These are phyloP conservation scores for Parasarocladium wereldwijsianum DNA, from an alignment of 2,329 filamentous ascomycete species.

Conservation along the genomic window DNA sequence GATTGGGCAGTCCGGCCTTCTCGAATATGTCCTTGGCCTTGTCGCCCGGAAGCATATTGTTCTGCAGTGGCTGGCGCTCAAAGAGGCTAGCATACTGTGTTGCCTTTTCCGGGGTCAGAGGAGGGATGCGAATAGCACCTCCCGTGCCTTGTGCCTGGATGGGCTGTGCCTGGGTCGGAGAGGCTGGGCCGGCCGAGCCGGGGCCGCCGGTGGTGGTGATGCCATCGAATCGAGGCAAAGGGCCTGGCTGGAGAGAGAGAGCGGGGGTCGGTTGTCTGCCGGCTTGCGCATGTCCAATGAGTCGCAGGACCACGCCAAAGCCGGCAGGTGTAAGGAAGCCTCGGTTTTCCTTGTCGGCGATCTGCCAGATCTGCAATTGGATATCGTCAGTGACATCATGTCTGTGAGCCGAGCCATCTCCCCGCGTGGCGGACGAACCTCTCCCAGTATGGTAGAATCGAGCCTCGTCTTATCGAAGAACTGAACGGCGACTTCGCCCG, in stretches of 20 bases:
- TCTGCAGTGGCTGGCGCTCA: slow-evolving; percentile 71
- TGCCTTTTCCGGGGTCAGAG: slow-evolving; percentile 76
- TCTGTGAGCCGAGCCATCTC: slow-evolving; percentile 3
- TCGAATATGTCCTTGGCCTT: slow-evolving; percentile 91
- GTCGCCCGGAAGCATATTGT: slow-evolving; percentile 61
- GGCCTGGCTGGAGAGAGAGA: slow-evolving; percentile 70
- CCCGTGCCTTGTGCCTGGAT: slow-evolving; percentile 45
- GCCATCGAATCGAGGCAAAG: slow-evolving; percentile 86
- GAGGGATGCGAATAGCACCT: slow-evolving; percentile 71
- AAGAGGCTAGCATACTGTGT: slow-evolving; percentile 82
- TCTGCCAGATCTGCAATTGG: slow-evolving; percentile 77
- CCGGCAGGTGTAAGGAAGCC: slow-evolving; percentile 85
- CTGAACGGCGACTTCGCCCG: slow-evolving; percentile 87
- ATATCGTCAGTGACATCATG: slow-evolving; percentile 1
- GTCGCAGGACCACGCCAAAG: slow-evolving; percentile 81
- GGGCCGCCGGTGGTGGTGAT: slow-evolving; percentile 19
- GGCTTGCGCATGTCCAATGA: slow-evolving; percentile 92
- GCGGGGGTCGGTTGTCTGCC: slow-evolving; percentile 69
- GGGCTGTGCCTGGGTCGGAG: slow-evolving; percentile 33
- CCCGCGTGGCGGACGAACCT: slow-evolving; percentile 40
- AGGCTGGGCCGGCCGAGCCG: slow-evolving; percentile 17
- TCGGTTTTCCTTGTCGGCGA: slow-evolving; percentile 91
- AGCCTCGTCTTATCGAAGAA: slow-evolving; percentile 96
- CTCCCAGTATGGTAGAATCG: slow-evolving; percentile 70
- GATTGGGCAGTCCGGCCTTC: slow-evolving; percentile 77